Base-by-base conservation (phyloP, 768 basidiomycete genomes). In the Austroboletus festivus region DNA sequence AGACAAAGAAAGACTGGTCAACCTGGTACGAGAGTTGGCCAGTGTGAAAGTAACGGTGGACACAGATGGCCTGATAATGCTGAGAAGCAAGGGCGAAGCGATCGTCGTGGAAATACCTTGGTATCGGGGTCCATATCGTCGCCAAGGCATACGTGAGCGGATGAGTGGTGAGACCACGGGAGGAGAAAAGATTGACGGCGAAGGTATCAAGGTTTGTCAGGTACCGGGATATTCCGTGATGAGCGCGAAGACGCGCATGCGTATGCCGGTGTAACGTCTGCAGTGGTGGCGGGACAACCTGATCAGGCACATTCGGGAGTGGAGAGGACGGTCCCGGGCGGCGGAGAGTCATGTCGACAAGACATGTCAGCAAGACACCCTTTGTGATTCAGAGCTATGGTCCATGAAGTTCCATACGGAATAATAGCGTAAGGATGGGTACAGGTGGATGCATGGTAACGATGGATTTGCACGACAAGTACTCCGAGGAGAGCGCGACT, bases 81-180 rank as follows among this genome's bases (percentile, higher is more conserved):
- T 34, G 44, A 40, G 38, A 42, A 22, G 10, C 19, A 30, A 22
- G 42, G 31, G 34, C 7, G 48, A 57, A 42, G 42, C 39, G 51
- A 54, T 53, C 35, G 58, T 48, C 54, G 58, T 57, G 54, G 57
- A 60, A 46, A 59, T 50, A 46, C 24, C 26, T 41, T 34, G n/a
- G 38, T 43, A 38, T 38, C 31, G 54, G 38, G 38, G 47, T 46
- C 44, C 42, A 21, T 43, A 38, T 45, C 37, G 56, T 44, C 19
- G 46, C 31, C 57, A 57, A 59, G 52, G 42, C 19, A n/a, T 20
- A 39, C 24, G 56, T 44, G 54, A 34, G 47, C 55, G 15, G 31
- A 33, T 33, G 5, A 7, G 31, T 13, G n/a, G n/a, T n/a, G n/a
- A n/a, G n/a, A n/a, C n/a, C 9, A 33, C 4, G 7, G 12, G 18